Evolutionary conservation across 176 grass and related monocot species (phyloP).

Genomic region (Rhynchospora tenuis): DNA sequence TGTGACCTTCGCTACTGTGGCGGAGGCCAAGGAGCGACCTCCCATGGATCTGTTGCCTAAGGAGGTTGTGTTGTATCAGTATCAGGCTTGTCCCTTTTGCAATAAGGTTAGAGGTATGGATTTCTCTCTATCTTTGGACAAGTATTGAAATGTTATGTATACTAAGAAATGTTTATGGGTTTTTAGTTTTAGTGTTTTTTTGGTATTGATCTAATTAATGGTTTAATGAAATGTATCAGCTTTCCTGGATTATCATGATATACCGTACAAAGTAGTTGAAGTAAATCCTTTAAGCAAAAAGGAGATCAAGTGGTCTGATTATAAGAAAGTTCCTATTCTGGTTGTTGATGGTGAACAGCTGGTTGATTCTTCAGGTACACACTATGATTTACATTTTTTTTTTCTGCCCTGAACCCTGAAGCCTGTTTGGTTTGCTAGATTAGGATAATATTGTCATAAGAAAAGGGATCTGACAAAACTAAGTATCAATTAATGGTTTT

Average conservation of each 20-base stretch:
- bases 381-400: background rate
- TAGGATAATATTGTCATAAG: background rate
- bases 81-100: conserved; percentile 94
- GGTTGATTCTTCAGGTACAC: conserved; percentile 76
- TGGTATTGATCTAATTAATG: background rate
- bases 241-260: conserved; percentile 92
- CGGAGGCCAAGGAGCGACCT: conserved; percentile 69
- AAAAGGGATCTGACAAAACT: background rate
- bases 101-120: conserved; percentile 95
- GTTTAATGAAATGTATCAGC: conserved; percentile 44
- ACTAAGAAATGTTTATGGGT: background rate
- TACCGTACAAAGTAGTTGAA: conserved; percentile 98
- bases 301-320: conserved; percentile 99
- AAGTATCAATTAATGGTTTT: background rate
- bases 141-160: background rate
- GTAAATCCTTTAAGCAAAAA: conserved; percentile 98
- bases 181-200: background rate
- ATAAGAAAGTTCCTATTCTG: conserved; percentile 99
- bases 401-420: background rate
- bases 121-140: background rate
- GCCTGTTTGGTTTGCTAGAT: background rate
- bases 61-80: conserved; percentile 86
- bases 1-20: conserved; percentile 51
- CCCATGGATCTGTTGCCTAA: conserved; percentile 48
- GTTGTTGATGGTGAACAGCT: conserved; percentile 79